Percentiles rank a stretch among this genome's conserved stretches.
Evolutionary conservation across 768 basidiomycete species (phyloP).

Genomic region (Coprinellus micaceus): DNA sequence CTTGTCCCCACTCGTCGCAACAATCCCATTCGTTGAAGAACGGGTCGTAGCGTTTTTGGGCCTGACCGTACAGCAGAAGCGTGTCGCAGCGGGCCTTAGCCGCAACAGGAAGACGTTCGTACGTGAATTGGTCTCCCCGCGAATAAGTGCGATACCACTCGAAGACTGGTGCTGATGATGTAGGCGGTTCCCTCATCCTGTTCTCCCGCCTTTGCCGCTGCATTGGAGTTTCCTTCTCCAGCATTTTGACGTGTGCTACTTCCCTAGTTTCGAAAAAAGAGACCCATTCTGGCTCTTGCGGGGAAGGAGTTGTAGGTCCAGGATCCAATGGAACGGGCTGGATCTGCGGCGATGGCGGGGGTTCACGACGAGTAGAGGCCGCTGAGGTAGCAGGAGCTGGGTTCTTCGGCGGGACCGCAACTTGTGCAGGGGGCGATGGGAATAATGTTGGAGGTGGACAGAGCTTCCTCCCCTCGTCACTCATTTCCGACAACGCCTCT

Average conservation of each 20-base stretch:
- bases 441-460: too few species aligned
- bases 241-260: not conserved
- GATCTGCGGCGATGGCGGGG: too few species aligned
- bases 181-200: not conserved
- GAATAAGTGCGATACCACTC: not conserved
- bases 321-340: too few species aligned
- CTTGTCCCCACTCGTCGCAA: not conserved
- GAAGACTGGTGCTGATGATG: not conserved
- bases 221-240: not conserved
- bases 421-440: too few species aligned
- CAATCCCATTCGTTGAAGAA: slow-evolving; percentile 3
- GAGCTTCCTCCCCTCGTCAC: too few species aligned
- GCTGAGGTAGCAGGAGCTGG: too few species aligned
- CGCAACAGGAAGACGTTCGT: not conserved
- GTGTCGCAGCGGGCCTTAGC: not conserved
- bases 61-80: not conserved
- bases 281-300: not conserved
- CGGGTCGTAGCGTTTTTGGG: not conserved
- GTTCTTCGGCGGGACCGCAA: too few species aligned
- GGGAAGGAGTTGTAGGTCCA: too few species aligned
- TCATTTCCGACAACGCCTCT: too few species aligned
- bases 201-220: not conserved
- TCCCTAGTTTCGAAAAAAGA: not conserved
- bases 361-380: too few species aligned
- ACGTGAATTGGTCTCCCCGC: not conserved